Evolutionary conservation across 345 rosid genomes (phyloP).

Genomic region (Anastatica hierochuntica): DNA sequence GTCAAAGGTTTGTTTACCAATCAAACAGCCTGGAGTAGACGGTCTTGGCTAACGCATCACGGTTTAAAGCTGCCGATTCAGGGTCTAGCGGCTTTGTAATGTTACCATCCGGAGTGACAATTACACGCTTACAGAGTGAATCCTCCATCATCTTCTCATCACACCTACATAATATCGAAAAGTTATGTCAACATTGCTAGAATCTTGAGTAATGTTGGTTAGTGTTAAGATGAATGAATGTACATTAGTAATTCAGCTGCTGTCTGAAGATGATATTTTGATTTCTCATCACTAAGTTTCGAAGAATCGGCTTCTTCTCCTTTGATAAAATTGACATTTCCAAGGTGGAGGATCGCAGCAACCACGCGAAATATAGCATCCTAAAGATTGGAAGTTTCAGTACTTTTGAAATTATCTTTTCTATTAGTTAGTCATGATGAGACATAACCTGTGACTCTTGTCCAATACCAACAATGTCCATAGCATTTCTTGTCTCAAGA

Average conservation of each 20-base stretch:
- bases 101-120: constrained; percentile 67
- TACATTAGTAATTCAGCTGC: constrained; percentile 65
- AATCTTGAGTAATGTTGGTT: not conserved
- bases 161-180: constrained; percentile 36
- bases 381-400: constrained; percentile 26
- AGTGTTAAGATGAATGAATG: not conserved
- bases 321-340: constrained; percentile 56
- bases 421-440: not conserved
- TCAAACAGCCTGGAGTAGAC: constrained; percentile 64
- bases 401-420: not conserved
- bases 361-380: constrained; percentile 69
- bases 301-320: constrained; percentile 68
- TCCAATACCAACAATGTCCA: constrained; percentile 69
- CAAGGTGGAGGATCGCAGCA: constrained; percentile 69
- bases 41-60: constrained; percentile 74
- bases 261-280: constrained; percentile 46
- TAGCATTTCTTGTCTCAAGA: constrained; percentile 64
- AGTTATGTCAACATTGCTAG: not conserved
- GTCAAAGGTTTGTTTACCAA: constrained; percentile 31
- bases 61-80: constrained; percentile 38
- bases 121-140: constrained; percentile 69
- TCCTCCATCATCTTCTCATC: constrained; percentile 57
- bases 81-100: constrained; percentile 69
- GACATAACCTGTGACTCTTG: constrained; percentile 47
- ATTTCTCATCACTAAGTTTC: constrained; percentile 56